A percentile compares a stretch with the other conserved stretches of the same genome.
Evolutionary conservation across 2,329 filamentous ascomycete genomes (phyloP).

Genomic region (Alternaria arbusti): DNA sequence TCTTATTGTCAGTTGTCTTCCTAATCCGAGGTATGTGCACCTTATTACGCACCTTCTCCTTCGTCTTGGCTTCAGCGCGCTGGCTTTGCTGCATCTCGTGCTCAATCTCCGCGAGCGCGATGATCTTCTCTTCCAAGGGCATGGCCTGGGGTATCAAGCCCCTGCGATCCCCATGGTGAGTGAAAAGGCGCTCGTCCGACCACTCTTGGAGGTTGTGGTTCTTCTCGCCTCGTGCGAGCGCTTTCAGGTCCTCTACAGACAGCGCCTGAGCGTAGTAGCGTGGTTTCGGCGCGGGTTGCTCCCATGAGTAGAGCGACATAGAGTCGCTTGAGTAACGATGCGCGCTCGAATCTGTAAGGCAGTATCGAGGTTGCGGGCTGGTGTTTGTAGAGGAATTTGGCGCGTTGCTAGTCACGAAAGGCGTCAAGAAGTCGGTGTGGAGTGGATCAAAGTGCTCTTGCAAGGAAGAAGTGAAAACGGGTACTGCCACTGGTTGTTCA

Average conservation of each 20-base stretch:
- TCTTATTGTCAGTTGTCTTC: conserved; percentile 4
- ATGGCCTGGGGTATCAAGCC: conserved; percentile 12
- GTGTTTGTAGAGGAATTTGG: neutral
- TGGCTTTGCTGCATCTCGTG: conserved; percentile 17
- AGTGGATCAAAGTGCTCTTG: neutral
- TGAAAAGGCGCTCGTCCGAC: conserved; percentile 11
- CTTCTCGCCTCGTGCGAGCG: conserved; percentile 21
- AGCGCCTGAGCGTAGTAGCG: conserved; percentile 34
- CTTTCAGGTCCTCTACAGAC: conserved; percentile 17
- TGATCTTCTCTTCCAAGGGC: conserved; percentile 10
- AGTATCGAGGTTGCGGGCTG: neutral
- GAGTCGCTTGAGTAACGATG: neutral
- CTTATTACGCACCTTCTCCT: conserved; percentile 15
- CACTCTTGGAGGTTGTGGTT: conserved; percentile 30
- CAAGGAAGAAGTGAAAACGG: neutral
- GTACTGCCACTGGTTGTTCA: neutral
- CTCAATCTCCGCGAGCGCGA: conserved; percentile 10
- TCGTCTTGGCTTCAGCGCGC: neutral
- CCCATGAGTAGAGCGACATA: conserved; percentile 1
- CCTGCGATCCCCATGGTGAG: conserved; percentile 15
- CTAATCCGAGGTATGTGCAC: conserved; percentile 8
- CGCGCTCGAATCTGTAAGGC: neutral
- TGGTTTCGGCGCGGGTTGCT: neutral
- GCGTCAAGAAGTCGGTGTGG: neutral
- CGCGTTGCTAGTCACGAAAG: neutral